Conservation (phyloP, 179 eudicot species). For the Gypsophila paniculata region DNA sequence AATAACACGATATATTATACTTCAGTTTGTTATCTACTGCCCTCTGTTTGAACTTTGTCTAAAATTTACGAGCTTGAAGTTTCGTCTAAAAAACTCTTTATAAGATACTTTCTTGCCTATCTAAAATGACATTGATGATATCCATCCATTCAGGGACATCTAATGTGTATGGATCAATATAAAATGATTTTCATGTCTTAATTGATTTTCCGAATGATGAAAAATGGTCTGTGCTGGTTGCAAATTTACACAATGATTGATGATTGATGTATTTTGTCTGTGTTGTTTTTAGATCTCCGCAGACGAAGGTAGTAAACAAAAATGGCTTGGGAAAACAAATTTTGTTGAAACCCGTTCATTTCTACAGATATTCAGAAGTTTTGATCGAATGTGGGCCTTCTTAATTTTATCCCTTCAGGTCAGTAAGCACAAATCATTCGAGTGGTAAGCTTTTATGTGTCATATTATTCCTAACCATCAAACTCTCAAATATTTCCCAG, state of each 20-base stretch:
- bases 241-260: no score
- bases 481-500: slow-evolving; percentile 35
- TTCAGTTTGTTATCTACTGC: no score
- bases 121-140: no score
- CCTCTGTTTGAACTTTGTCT: slow-evolving; percentile 1
- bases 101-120: no score
- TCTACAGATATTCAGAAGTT: slow-evolving; percentile 89
- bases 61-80: background rate
- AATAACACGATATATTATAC: no score
- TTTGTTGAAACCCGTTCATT: slow-evolving; percentile 91
- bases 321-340: slow-evolving; percentile 94
- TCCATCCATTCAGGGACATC: no score
- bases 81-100: no score
- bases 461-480: slow-evolving; percentile 1
- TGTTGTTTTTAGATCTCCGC: slow-evolving; percentile 33
- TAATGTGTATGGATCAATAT: no score
- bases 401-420: slow-evolving; percentile 91
- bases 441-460: background rate
- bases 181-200: slow-evolving; percentile 1
- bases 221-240: no score
- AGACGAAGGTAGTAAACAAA: slow-evolving; percentile 38
- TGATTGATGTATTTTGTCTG: slow-evolving; percentile 8
- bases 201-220: no score
- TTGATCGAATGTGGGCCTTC: slow-evolving; percentile 96
- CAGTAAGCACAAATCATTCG: slow-evolving; percentile 8